Percentiles rank a stretch among this genome's conserved stretches.
These are phyloP conservation scores for Oemleria cerasiformis DNA, from an alignment of 306 rosid genomes.

Conservation along the genomic window DNA sequence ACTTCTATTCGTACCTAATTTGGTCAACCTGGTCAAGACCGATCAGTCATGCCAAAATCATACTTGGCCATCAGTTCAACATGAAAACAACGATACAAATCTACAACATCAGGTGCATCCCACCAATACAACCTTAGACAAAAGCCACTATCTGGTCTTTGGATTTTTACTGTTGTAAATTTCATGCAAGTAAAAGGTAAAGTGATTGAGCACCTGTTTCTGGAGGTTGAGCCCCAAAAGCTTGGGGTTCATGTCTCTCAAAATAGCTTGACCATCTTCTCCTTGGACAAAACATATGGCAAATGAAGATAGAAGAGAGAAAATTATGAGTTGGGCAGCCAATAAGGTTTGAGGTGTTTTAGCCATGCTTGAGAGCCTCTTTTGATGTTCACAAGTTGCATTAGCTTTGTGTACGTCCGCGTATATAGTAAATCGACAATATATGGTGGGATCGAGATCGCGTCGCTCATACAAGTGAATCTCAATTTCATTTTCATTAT, in stretches of 20 bases:
- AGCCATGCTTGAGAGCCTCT: constrained; percentile 21
- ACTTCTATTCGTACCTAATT: no score
- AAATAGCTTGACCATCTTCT: constrained; percentile 17
- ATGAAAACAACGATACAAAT: no score
- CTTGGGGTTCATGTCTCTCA: constrained; percentile 19
- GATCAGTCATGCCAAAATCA: no score
- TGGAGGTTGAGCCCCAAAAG: constrained; percentile 18
- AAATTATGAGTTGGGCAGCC: constrained; percentile 7
- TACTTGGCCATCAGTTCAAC: no score
- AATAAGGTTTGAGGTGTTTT: constrained; percentile 26
- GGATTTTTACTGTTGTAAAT: constrained; percentile 24
- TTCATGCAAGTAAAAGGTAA: constrained; percentile 51
- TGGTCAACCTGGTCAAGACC: no score
- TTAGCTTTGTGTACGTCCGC: background rate
- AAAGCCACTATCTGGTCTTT: no score
- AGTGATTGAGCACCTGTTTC: constrained; percentile 48
- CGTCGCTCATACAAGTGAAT: no score
- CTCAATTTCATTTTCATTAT: no score
- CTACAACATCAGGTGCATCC: no score
- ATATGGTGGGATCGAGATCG: no score
- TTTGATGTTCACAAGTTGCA: background rate
- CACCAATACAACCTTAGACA: no score
- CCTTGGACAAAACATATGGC: constrained; percentile 1
- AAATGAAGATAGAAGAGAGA: constrained; percentile 22
- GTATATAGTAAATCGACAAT: no score